These are phyloP conservation scores for Linum lewisii DNA, from an alignment of 345 rosid species.

Conservation along the genomic window DNA sequence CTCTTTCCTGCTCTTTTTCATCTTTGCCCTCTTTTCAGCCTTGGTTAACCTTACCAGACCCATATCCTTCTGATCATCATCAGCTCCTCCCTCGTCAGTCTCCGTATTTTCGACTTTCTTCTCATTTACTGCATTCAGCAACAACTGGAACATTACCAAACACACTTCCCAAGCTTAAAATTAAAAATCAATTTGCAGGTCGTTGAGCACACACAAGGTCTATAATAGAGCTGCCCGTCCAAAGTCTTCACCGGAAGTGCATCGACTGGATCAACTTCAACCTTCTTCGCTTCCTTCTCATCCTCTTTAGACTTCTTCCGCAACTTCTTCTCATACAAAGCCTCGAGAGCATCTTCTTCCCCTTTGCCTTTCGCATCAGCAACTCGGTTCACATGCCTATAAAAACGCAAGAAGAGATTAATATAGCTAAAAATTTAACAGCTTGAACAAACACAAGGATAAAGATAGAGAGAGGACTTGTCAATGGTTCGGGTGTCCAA, in stretches of 20 bases:
- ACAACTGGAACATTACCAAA: conserved; percentile 10
- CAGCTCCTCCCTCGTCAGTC: conserved; percentile 17
- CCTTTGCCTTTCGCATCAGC: conserved; percentile 30
- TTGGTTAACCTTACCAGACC: conserved; percentile 41
- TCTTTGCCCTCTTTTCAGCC: conserved; percentile 71
- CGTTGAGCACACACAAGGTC: conserved; percentile 28
- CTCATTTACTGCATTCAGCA: conserved; percentile 28
- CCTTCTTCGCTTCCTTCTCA: conserved; percentile 32
- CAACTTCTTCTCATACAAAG: conserved; percentile 52
- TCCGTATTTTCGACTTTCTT: conserved; percentile 14
- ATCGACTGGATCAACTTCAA: conserved; percentile 58
- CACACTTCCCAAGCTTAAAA: background rate
- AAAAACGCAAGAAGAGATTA: background rate
- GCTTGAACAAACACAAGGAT: background rate
- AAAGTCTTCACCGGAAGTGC: conserved; percentile 76
- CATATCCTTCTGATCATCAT: conserved; percentile 18
- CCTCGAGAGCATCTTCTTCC: conserved; percentile 54
- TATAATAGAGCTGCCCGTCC: conserved; percentile 64
- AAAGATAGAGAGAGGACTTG: conserved; percentile 23
- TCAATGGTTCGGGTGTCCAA: conserved; percentile 56
- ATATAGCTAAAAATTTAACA: background rate
- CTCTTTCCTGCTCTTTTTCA: conserved; percentile 67
- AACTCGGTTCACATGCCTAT: conserved; percentile 59
- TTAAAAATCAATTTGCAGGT: background rate
- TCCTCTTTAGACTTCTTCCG: conserved; percentile 28